A percentile compares a stretch with the other conserved stretches of the same genome.
phyloP scores from a whole-genome alignment of 352 stramenopile species.

The Paralagenidium karlingii region DNA sequence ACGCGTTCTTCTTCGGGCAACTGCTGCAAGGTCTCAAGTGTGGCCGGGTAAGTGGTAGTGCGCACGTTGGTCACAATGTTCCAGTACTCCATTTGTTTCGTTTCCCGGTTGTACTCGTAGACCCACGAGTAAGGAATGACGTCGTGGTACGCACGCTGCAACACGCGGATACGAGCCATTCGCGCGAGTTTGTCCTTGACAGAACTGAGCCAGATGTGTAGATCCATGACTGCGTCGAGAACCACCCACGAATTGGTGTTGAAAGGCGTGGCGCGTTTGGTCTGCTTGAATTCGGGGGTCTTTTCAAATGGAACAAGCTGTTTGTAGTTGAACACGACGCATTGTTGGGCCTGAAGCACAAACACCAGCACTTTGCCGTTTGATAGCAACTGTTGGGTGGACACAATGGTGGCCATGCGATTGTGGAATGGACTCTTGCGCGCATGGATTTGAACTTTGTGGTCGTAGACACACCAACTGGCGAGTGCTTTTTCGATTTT shows the following conservation, averaged over 20 bases:
- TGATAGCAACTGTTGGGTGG: constrained; percentile 45
- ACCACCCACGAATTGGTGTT: constrained; percentile 13
- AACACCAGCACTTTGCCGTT: constrained; percentile 53
- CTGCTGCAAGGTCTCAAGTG: constrained; percentile 37
- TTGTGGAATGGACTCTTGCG: constrained; percentile 27
- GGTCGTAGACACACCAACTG: constrained; percentile 39
- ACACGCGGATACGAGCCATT: constrained; percentile 33
- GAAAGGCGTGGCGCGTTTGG: constrained; percentile 9
- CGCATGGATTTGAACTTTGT: constrained; percentile 39
- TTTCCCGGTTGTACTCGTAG: constrained; percentile 38
- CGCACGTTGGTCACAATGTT: constrained; percentile 62
- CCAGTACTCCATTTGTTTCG: constrained; percentile 48
- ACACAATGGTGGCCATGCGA: constrained; percentile 32
- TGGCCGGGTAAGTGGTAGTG: constrained; percentile 29
- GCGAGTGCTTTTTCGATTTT: constrained; percentile 17
- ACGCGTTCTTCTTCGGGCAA: constrained; percentile 41
- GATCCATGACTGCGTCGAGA: constrained; percentile 19
- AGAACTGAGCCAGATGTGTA: constrained; percentile 18
- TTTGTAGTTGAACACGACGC: constrained; percentile 43
- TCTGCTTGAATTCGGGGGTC: constrained; percentile 20
- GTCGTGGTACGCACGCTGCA: constrained; percentile 54
- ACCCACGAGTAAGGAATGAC: constrained; percentile 57
- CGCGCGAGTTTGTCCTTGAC: constrained; percentile 17
- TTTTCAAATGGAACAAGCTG: constrained; percentile 30
- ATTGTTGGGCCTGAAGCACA: constrained; percentile 26